Conservation (phyloP, 2,329 filamentous ascomycete species). For the Trichophyton schoenleinii region DNA sequence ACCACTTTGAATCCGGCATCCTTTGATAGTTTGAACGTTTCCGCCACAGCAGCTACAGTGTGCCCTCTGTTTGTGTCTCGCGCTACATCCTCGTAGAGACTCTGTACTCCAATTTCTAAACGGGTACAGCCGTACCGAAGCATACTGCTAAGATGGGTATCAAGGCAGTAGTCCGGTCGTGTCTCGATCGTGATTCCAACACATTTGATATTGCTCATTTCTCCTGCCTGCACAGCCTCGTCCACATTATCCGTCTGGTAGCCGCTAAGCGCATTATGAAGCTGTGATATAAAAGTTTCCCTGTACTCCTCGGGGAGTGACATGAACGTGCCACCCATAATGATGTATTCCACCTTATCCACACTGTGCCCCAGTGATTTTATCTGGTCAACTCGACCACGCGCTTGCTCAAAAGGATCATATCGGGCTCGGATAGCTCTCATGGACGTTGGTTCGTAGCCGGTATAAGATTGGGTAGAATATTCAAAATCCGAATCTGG, state of each 20-base stretch:
- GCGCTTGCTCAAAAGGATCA: conserved; percentile 93
- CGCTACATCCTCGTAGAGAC: conserved; percentile 95
- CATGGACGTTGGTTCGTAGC: conserved; percentile 98
- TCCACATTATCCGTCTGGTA: conserved; percentile 92
- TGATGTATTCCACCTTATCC: conserved; percentile 98
- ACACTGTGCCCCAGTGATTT: conserved; percentile 91
- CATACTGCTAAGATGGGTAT: conserved; percentile 92
- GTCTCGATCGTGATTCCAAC: conserved; percentile 99
- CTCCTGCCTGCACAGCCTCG: conserved; percentile 83
- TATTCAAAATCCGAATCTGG: conserved; percentile 99
- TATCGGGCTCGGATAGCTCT: conserved; percentile 92
- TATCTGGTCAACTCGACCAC: conserved; percentile 91
- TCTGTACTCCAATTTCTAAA: conserved; percentile 89
- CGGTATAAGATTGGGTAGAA: conserved; percentile 96
- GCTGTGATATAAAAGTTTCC: conserved; percentile 84
- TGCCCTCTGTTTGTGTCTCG: conserved; percentile 94
- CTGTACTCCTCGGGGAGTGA: conserved; percentile 79
- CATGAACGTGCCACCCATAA: conserved; percentile 99
- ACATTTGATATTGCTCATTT: conserved; percentile 95
- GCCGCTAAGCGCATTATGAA: conserved; percentile 92
- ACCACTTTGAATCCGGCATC: conserved; percentile 98
- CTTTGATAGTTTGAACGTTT: conserved; percentile 94
- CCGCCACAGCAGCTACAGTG: conserved; percentile 85
- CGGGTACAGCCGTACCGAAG: conserved; percentile 94
- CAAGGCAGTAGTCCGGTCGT: conserved; percentile 87